Percentiles rank a stretch among this genome's conserved stretches.
Conservation (phyloP, 2,329 filamentous ascomycete species). For the Cercospora berteroae region DNA sequence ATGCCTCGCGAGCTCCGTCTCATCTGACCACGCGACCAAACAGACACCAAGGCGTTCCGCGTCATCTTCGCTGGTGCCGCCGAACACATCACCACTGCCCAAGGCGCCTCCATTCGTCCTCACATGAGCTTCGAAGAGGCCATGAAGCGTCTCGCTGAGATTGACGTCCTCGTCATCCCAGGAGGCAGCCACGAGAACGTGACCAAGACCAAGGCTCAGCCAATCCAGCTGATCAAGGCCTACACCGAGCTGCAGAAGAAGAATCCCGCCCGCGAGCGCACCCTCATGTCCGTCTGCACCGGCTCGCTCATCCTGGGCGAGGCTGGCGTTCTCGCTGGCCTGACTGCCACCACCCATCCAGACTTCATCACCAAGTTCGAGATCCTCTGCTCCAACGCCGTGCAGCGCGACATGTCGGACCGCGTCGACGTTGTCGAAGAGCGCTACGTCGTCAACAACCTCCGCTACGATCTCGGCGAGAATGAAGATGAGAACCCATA, state of each 20-base stretch:
- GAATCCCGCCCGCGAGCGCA: slow-evolving; percentile 76
- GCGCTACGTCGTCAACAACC: slow-evolving; percentile 87
- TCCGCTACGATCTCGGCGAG: slow-evolving; percentile 75
- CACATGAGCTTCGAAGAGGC: slow-evolving; percentile 79
- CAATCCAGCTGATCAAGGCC: slow-evolving; percentile 68
- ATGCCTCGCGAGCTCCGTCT: not conserved
- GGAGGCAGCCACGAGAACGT: slow-evolving; percentile 66
- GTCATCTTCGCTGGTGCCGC: slow-evolving; percentile 51
- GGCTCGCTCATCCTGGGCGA: slow-evolving; percentile 75
- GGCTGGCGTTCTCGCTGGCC: slow-evolving; percentile 72
- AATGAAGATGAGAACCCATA: slow-evolving; percentile 82
- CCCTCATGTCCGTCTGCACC: slow-evolving; percentile 75
- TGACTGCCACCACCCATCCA: slow-evolving; percentile 79
- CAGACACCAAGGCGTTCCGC: slow-evolving; percentile 54
- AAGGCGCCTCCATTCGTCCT: slow-evolving; percentile 69
- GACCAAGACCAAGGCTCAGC: slow-evolving; percentile 65
- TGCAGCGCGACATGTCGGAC: slow-evolving; percentile 67
- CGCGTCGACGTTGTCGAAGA: slow-evolving; percentile 81
- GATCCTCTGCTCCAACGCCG: slow-evolving; percentile 73
- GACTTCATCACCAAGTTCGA: slow-evolving; percentile 78
- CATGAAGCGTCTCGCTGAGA: slow-evolving; percentile 68
- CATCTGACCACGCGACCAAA: slow-evolving; percentile 29
- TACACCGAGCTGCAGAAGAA: slow-evolving; percentile 78
- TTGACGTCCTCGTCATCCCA: slow-evolving; percentile 75
- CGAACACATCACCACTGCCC: slow-evolving; percentile 51